phyloP scores from a whole-genome alignment of 106 monocot genomes.

The Dendrobium catenatum region DNA sequence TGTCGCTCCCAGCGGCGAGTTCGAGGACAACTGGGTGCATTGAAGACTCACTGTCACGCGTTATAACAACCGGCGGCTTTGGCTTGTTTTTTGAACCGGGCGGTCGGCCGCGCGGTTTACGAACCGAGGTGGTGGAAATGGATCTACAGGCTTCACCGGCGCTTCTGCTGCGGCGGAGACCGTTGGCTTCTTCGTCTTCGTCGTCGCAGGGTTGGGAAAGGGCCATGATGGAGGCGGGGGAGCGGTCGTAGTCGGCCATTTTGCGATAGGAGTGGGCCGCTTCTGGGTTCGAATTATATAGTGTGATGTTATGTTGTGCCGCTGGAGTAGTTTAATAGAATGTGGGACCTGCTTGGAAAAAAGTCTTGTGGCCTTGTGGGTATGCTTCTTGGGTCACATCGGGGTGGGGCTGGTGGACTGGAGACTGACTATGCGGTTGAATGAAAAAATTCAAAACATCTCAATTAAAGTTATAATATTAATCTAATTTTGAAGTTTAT shows the following conservation, averaged over 20 bases:
- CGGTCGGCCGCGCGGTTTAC: slow-evolving; percentile 16
- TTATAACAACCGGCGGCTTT: slow-evolving; percentile 16
- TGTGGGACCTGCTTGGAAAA: background rate
- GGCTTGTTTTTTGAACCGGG: slow-evolving; percentile 24
- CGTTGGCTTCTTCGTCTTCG: background rate
- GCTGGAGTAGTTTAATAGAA: background rate
- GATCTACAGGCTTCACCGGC: background rate
- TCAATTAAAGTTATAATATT: no score
- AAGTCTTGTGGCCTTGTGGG: background rate
- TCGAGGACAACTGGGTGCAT: slow-evolving; percentile 17
- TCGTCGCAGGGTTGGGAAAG: background rate
- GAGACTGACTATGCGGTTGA: no score
- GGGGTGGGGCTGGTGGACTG: background rate
- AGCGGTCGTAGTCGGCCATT: background rate
- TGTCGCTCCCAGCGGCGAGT: slow-evolving; percentile 10
- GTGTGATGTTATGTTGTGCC: background rate
- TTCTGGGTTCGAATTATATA: background rate
- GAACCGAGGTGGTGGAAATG: background rate
- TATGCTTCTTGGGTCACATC: background rate
- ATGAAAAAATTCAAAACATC: no score
- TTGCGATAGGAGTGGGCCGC: no score
- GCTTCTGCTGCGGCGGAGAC: no score
- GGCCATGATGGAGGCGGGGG: background rate
- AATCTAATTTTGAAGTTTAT: no score
- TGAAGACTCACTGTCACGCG: background rate